Evolutionary conservation across 2,329 filamentous ascomycete species (phyloP).

Genomic region (Aspergillus sp.): DNA sequence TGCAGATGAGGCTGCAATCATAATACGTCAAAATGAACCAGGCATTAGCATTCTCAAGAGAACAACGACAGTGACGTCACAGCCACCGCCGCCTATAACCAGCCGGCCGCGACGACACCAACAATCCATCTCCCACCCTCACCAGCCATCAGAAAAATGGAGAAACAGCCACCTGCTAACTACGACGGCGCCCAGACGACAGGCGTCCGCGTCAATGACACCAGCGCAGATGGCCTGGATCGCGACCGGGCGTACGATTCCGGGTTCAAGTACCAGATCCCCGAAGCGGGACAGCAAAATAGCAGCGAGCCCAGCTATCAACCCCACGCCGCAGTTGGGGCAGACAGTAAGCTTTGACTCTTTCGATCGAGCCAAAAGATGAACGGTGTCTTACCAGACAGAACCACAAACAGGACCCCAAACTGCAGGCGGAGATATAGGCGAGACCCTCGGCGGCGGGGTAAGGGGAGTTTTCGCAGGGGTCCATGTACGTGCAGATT

Average conservation of each 20-base stretch:
- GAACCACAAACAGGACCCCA: not conserved
- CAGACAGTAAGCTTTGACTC: not conserved
- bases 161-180: too few species aligned
- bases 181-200: too few species aligned
- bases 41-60: too few species aligned
- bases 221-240: not conserved
- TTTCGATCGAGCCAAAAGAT: not conserved
- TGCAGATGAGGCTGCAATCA: too few species aligned
- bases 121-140: too few species aligned
- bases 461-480: slow-evolving; percentile 31
- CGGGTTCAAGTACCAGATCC: slow-evolving; percentile 5
- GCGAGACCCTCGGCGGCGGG: slow-evolving; percentile 20
- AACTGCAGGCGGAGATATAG: not conserved
- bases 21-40: too few species aligned
- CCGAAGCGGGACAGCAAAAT: not conserved
- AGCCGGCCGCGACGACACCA: too few species aligned
- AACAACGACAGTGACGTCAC: too few species aligned
- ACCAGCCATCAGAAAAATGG: too few species aligned
- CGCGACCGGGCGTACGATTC: not conserved
- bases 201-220: too few species aligned
- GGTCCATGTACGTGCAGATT: slow-evolving; percentile 31
- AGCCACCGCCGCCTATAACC: too few species aligned
- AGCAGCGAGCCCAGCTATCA: not conserved
- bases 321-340: not conserved
- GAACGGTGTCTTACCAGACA: not conserved